These are phyloP conservation scores for Hanseniaspora mollemarum DNA, from an alignment of 805 yeast genomes.

Conservation along the genomic window DNA sequence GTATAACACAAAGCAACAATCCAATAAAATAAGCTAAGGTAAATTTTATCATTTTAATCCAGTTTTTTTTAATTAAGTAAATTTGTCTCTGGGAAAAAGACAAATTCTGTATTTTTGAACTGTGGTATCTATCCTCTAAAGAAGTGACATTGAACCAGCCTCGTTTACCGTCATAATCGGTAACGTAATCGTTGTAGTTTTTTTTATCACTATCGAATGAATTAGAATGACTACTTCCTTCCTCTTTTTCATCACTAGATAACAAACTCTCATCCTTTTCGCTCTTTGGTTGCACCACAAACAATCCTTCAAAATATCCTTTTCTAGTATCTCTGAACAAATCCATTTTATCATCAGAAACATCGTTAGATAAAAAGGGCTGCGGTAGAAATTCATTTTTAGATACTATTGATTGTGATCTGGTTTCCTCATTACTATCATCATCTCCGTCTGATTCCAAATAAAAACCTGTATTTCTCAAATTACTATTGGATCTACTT, in stretches of 20 bases:
- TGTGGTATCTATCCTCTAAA: not conserved
- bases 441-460: not conserved
- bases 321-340: conserved; percentile 12
- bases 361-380: not conserved
- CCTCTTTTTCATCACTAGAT: conserved; percentile 18
- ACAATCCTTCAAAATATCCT: conserved; percentile 11
- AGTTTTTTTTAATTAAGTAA: conserved; percentile 7
- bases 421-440: not conserved
- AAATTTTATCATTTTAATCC: conserved; percentile 24
- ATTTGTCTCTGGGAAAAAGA: not conserved
- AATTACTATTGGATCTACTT: not conserved
- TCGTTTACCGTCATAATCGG: not conserved
- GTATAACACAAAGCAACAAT: conserved; percentile 32
- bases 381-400: too few relatives aligned
- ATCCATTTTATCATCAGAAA: not conserved
- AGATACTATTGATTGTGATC: not conserved
- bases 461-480: not conserved
- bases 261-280: conserved; percentile 17
- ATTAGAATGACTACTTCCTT: not conserved
- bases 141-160: not conserved
- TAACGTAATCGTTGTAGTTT: not conserved
- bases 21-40: conserved; percentile 34
- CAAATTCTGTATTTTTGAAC: not conserved
- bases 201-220: not conserved
- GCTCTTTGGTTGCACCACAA: not conserved